These are phyloP conservation scores for Solanum appendiculatum DNA, from an alignment of 257 asterid genomes.

Conservation along the genomic window DNA sequence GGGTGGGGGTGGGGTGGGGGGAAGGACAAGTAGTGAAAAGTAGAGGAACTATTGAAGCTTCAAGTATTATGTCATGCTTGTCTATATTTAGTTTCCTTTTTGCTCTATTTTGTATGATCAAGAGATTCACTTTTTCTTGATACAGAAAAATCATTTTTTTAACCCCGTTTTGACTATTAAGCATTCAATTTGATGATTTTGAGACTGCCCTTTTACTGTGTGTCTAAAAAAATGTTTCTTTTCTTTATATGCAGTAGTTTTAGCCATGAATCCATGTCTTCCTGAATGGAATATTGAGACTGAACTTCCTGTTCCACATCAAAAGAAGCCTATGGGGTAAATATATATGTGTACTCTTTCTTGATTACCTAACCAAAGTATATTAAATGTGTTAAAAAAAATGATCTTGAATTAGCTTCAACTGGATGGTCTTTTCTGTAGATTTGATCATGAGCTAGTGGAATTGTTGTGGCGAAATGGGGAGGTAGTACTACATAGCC, in stretches of 20 bases:
- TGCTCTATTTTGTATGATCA: neutral
- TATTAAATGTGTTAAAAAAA: neutral
- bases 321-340: conserved; percentile 47
- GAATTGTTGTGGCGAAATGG: conserved; percentile 89
- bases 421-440: conserved; percentile 10
- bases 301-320: conserved; percentile 30
- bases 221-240: neutral
- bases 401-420: neutral
- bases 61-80: neutral
- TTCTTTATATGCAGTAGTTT: neutral
- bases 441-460: conserved; percentile 56
- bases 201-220: neutral
- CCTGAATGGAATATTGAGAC: conserved; percentile 55
- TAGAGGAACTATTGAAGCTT: neutral
- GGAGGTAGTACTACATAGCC: conserved; percentile 56
- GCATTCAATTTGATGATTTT: neutral
- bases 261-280: conserved; percentile 37
- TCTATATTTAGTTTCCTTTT: neutral
- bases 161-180: neutral
- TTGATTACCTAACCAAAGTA: neutral
- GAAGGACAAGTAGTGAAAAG: neutral
- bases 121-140: neutral
- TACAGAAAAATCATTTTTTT: neutral
- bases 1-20: neutral
- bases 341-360: neutral